Evolutionary conservation across 1,284 basidiomycete species (phyloP), one percentile per base, ranked within the genome.

Genomic region (Pseudozyma sp.): DNA sequence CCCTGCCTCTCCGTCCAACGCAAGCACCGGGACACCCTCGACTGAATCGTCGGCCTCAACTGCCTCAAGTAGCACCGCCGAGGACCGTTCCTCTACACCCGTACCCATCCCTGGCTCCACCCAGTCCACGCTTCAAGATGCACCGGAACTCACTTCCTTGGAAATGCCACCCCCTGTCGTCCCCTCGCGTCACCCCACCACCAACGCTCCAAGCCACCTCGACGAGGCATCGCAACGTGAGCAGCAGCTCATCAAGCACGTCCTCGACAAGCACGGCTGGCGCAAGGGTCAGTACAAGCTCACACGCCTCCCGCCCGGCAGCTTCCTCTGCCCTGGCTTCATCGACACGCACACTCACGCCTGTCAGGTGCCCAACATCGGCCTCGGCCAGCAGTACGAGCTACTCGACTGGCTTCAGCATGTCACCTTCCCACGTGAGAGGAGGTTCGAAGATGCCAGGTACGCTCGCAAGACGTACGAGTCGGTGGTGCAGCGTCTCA

Each of bases 361-460:
- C 30, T 77, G 77, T 42, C 78, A 81, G 60, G 65, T 75, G 71
- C 92, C 93, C 19, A 97, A 94, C 82, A 88, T 92, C 40, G 94
- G 81, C 40, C 72, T 77, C 10, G 85, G 85, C 8, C 84, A 85
- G 68, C 84, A 86, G 61, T 85, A 83, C 68, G 85, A 97, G 83
- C 90, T 98, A n/a, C 88, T 98, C 14, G 92, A 94, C 73, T 98
- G 95, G 95, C 89, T 97, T 34, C 84, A 90, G 40, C 87, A 92
- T 47, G 88, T 94, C 62, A 97, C 94, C 1, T 98, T 96, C 84
- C 96, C 95, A 0, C 90, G 90, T 81, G 96, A 98, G 85, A 86
- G 88, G n/a, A 89, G 88, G 66, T 97, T 94, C 82, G 77, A 86
- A n/a, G 90, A 96, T 80, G 67, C 87, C 1, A 84, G 87, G 1